Evolutionary conservation across 495 filamentous ascomycete species (phyloP).

Genomic region (Cetradonia linearis): DNA sequence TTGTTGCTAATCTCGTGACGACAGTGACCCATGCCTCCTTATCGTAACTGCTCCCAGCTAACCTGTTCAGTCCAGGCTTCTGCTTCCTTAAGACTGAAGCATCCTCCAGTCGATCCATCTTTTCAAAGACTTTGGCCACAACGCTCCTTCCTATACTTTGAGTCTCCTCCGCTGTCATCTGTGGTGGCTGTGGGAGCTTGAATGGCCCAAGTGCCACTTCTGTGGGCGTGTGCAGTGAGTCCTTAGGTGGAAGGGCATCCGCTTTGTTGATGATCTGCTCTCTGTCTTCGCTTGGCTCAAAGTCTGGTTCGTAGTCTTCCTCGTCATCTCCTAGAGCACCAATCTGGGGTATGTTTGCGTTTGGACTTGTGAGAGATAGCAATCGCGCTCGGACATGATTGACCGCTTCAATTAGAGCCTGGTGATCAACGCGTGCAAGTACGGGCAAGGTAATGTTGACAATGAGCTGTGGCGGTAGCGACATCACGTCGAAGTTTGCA

Average conservation of each 20-base stretch:
- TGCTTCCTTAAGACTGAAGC: slow-evolving; percentile 38
- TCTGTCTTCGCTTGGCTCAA: slow-evolving; percentile 57
- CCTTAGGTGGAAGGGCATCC: slow-evolving; percentile 51
- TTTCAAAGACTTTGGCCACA: slow-evolving; percentile 64
- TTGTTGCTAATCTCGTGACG: slow-evolving; percentile 74
- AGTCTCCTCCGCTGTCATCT: slow-evolving; percentile 56
- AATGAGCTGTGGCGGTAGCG: slow-evolving; percentile 61
- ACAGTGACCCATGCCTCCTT: slow-evolving; percentile 86
- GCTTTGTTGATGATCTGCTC: slow-evolving; percentile 64
- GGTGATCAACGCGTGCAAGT: slow-evolving; percentile 52
- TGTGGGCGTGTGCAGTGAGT: slow-evolving; percentile 36
- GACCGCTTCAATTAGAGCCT: slow-evolving; percentile 55
- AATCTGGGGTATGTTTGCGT: slow-evolving; percentile 10
- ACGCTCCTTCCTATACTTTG: slow-evolving; percentile 56
- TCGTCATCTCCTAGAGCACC: slow-evolving; percentile 50
- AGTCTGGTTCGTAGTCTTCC: slow-evolving; percentile 84
- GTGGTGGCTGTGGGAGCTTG: slow-evolving; percentile 66
- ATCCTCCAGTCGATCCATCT: slow-evolving; percentile 60
- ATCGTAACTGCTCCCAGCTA: slow-evolving; percentile 78
- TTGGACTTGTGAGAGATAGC: slow-evolving; percentile 36
- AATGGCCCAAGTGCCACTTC: slow-evolving; percentile 58
- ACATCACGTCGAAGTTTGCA: slow-evolving; percentile 70
- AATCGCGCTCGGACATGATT: slow-evolving; percentile 47
- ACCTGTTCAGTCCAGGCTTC: slow-evolving; percentile 60
- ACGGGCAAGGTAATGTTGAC: slow-evolving; percentile 66